Conservation (phyloP, 2,329 filamentous ascomycete species). For the Dactylellina sp. region DNA sequence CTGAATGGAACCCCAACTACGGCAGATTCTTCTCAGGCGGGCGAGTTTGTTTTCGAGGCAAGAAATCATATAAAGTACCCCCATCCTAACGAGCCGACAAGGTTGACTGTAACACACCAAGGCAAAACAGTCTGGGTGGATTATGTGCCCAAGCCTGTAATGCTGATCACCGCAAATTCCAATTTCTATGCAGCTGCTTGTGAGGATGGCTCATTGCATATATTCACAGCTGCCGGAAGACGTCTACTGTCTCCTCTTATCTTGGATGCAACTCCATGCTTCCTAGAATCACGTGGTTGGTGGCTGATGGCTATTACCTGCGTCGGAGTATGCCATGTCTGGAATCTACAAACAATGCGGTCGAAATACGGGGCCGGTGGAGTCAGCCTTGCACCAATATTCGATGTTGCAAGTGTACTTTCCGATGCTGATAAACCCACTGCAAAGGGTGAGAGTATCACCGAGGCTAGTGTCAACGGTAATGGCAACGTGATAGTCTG, state of each 20-base stretch:
- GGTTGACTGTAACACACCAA: constrained; percentile 82
- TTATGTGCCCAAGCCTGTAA: constrained; percentile 84
- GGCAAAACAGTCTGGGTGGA: constrained; percentile 91
- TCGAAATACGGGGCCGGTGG: constrained; percentile 73
- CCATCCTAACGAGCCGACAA: constrained; percentile 81
- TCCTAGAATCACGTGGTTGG: constrained; percentile 87
- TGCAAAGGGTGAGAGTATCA: constrained; percentile 77
- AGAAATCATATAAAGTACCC: constrained; percentile 77
- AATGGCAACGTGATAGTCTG: constrained; percentile 88
- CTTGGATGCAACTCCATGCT: constrained; percentile 91
- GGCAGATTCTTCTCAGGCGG: constrained; percentile 63
- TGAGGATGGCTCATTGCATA: constrained; percentile 88
- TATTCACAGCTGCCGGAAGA: constrained; percentile 92
- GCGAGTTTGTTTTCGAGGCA: constrained; percentile 81
- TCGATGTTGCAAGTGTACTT: constrained; percentile 85
- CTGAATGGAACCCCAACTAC: constrained; percentile 60
- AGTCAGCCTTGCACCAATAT: constrained; percentile 80
- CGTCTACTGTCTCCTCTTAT: constrained; percentile 85
- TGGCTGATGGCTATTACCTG: constrained; percentile 92
- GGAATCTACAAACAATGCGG: constrained; percentile 85
- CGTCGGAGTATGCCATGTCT: constrained; percentile 89
- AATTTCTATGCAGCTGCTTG: constrained; percentile 93
- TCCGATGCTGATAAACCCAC: constrained; percentile 76
- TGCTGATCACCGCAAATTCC: constrained; percentile 90
- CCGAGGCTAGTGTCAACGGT: constrained; percentile 90